Evolutionary conservation across 106 monocot species (phyloP).

Genomic region (Alisma plantagoaquatica): DNA sequence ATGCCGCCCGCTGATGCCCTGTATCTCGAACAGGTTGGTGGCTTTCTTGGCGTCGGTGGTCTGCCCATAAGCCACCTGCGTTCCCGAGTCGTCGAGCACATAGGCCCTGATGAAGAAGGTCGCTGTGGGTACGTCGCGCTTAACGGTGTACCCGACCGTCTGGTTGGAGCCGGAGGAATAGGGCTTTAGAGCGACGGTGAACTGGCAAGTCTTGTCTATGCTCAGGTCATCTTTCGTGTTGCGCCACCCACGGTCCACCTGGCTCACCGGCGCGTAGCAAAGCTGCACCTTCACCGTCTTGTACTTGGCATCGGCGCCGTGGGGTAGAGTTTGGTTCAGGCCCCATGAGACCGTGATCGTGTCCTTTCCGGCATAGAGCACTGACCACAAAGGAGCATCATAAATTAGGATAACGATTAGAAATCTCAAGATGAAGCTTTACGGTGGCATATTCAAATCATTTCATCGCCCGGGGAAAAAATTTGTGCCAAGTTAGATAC

Average conservation of each 20-base stretch:
- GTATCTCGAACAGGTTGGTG: slow-evolving; percentile 12
- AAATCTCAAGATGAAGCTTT: background rate
- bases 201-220: slow-evolving; percentile 89
- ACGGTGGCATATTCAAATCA: background rate
- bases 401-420: background rate
- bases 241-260: slow-evolving; percentile 72
- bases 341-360: slow-evolving; percentile 50
- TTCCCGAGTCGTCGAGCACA: slow-evolving; percentile 6
- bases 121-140: slow-evolving; percentile 13
- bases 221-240: slow-evolving; percentile 47
- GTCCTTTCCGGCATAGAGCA: slow-evolving; percentile 55
- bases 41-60: slow-evolving; percentile 9
- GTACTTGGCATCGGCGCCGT: slow-evolving; percentile 28
- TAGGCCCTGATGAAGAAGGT: slow-evolving; percentile 23
- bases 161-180: slow-evolving; percentile 12
- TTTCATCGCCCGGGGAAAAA: background rate
- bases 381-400: slow-evolving; percentile 16
- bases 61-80: slow-evolving; percentile 18
- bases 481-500: background rate
- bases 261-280: slow-evolving; percentile 81
- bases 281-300: slow-evolving; percentile 54
- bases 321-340: slow-evolving; percentile 20
- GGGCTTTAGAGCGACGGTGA: slow-evolving; percentile 24
- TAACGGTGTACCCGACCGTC: slow-evolving; percentile 4
- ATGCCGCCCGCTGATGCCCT: slow-evolving; percentile 13